Evolutionary conservation across 2,329 filamentous ascomycete species (phyloP).

Genomic region (Neonectria sp.): DNA sequence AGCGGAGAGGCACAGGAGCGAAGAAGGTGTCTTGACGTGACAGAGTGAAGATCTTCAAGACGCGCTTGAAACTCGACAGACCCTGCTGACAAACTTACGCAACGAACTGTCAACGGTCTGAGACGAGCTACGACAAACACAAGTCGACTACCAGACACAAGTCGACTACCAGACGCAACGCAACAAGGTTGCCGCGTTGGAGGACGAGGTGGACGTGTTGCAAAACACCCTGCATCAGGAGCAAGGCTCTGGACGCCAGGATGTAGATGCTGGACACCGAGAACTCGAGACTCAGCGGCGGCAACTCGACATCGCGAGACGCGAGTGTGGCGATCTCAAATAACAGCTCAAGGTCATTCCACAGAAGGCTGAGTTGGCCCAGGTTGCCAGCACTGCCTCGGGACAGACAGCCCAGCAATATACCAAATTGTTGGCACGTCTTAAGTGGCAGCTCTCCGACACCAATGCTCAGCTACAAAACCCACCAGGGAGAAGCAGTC

Average conservation of each 20-base stretch:
- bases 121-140: constrained; percentile 80
- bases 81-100: constrained; percentile 75
- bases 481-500: constrained; percentile 72
- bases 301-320: constrained; percentile 56
- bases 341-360: constrained; percentile 49
- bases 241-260: constrained; percentile 55
- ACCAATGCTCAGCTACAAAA: constrained; percentile 69
- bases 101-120: constrained; percentile 76
- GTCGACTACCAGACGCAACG: constrained; percentile 73
- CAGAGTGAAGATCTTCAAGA: constrained; percentile 83
- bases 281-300: constrained; percentile 59
- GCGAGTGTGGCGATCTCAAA: constrained; percentile 55
- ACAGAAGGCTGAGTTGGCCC: constrained; percentile 43
- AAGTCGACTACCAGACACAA: too few species aligned
- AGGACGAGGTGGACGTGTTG: constrained; percentile 84
- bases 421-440: constrained; percentile 63
- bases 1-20: constrained; percentile 78
- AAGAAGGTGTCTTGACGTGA: constrained; percentile 78
- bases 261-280: constrained; percentile 56
- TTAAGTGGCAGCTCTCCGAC: constrained; percentile 72
- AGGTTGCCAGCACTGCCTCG: constrained; percentile 49
- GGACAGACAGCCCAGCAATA: constrained; percentile 54
- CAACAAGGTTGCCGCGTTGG: constrained; percentile 77
- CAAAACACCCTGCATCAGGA: constrained; percentile 60
- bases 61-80: constrained; percentile 77